phyloP scores from a whole-genome alignment of 305 asterid species.

The Stenogyne calaminthoides region DNA sequence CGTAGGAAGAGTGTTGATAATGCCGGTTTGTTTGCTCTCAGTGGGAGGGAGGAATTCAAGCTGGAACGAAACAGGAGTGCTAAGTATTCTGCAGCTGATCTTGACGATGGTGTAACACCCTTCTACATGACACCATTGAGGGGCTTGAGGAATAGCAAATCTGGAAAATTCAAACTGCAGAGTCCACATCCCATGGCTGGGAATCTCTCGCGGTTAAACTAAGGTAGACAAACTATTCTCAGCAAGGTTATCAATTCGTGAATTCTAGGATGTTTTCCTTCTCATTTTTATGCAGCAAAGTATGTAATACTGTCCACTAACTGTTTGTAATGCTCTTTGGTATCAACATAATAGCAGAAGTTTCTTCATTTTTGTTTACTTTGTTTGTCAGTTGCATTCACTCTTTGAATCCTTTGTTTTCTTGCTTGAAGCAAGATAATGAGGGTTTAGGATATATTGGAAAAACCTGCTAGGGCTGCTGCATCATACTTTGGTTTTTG shows the following conservation, averaged over 20 bases:
- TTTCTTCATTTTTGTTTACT: constrained; percentile 13
- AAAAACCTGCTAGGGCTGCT: background rate
- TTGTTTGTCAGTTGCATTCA: background rate
- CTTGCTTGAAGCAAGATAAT: background rate
- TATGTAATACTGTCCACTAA: constrained; percentile 39
- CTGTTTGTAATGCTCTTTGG: constrained; percentile 29
- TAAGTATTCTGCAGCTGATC: constrained; percentile 39
- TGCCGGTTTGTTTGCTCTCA: constrained; percentile 38
- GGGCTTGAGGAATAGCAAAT: constrained; percentile 57
- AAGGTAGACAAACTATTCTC: constrained; percentile 30
- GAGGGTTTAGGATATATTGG: background rate
- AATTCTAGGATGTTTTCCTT: constrained; percentile 28
- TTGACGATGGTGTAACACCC: constrained; percentile 52
- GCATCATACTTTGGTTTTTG: background rate
- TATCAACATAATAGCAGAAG: constrained; percentile 30
- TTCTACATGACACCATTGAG: constrained; percentile 88
- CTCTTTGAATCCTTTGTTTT: background rate
- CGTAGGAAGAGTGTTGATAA: constrained; percentile 54
- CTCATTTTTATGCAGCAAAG: constrained; percentile 20
- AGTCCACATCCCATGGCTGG: constrained; percentile 42
- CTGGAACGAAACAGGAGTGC: constrained; percentile 51
- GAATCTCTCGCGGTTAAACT: constrained; percentile 58
- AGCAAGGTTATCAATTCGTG: constrained; percentile 27
- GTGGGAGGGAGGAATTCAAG: constrained; percentile 48
- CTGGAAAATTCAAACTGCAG: constrained; percentile 52